Evolutionary conservation across 2,329 filamentous ascomycete genomes (phyloP).

Genomic region (Ploettnerulaceae sp.): DNA sequence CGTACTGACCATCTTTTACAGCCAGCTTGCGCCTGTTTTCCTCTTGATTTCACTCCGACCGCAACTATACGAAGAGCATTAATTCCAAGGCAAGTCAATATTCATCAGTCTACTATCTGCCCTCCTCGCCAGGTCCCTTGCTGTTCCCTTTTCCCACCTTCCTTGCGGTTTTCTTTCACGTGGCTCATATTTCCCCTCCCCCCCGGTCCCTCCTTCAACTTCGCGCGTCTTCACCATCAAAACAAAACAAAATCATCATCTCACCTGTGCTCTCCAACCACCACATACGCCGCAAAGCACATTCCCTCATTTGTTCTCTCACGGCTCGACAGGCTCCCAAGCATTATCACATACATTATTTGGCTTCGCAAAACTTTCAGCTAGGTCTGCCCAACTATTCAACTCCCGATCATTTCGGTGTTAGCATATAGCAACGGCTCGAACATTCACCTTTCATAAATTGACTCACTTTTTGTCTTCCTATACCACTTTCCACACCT

Average conservation of each 20-base stretch:
- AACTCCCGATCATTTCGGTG: conserved; percentile 3
- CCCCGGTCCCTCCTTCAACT: no score
- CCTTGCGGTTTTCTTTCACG: no score
- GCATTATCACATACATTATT: neutral
- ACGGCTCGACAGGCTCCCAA: neutral
- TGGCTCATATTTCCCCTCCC: no score
- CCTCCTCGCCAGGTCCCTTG: neutral
- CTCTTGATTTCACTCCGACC: neutral
- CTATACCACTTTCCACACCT: neutral
- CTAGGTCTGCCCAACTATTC: neutral
- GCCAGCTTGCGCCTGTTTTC: no score
- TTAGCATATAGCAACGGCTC: neutral
- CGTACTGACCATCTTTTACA: conserved; percentile 1
- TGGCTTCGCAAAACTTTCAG: conserved; percentile 1
- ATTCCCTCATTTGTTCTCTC: neutral
- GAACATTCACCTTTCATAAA: neutral
- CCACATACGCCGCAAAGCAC: neutral
- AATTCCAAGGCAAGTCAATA: conserved; percentile 3
- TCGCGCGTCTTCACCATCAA: neutral
- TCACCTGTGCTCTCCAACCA: neutral
- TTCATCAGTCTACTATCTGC: neutral
- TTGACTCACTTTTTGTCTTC: neutral
- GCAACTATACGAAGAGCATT: neutral
- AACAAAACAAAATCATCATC: neutral
- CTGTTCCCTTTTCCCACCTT: no score